phyloP scores from a whole-genome alignment of 305 asterid species.

The Lippia alba region DNA sequence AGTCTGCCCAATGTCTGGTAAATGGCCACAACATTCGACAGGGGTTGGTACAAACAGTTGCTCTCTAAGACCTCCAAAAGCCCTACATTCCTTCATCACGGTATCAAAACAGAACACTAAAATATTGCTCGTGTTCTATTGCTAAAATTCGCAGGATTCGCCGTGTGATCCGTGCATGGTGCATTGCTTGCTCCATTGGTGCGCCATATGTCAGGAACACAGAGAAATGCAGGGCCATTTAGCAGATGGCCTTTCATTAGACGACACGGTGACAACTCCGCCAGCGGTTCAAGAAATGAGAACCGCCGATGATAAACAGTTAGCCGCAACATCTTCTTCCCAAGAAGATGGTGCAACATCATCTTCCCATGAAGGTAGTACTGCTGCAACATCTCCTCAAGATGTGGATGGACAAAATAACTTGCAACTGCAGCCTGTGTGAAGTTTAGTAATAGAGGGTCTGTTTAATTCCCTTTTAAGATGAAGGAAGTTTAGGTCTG shows the following conservation, averaged over 20 bases:
- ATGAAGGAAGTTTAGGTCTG: background rate
- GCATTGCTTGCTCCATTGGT: slow-evolving; percentile 85
- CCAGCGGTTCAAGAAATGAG: slow-evolving; percentile 73
- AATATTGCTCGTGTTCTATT: background rate
- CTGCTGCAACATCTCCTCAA: too few relatives aligned
- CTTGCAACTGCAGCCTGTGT: slow-evolving; percentile 45
- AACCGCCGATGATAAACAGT: slow-evolving; percentile 5
- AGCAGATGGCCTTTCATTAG: slow-evolving; percentile 25
- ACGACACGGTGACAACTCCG: slow-evolving; percentile 50
- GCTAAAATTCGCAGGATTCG: slow-evolving; percentile 53
- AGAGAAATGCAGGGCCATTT: slow-evolving; percentile 71
- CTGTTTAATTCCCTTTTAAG: background rate
- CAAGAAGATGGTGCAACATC: slow-evolving; percentile 29
- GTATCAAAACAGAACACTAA: too few relatives aligned
- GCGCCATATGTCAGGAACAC: slow-evolving; percentile 87
- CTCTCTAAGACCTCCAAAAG: too few relatives aligned
- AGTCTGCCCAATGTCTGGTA: too few relatives aligned
- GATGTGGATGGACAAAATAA: slow-evolving; percentile 22
- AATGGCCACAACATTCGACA: too few relatives aligned
- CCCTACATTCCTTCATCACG: too few relatives aligned
- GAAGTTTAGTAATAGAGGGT: background rate
- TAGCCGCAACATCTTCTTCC: slow-evolving; percentile 31
- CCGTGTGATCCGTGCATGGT: slow-evolving; percentile 88
- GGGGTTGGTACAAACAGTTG: too few relatives aligned
- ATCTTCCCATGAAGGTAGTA: slow-evolving; percentile 13